Evolutionary conservation across 768 basidiomycete species (phyloP).

Genomic region (Russula ochroleuca): DNA sequence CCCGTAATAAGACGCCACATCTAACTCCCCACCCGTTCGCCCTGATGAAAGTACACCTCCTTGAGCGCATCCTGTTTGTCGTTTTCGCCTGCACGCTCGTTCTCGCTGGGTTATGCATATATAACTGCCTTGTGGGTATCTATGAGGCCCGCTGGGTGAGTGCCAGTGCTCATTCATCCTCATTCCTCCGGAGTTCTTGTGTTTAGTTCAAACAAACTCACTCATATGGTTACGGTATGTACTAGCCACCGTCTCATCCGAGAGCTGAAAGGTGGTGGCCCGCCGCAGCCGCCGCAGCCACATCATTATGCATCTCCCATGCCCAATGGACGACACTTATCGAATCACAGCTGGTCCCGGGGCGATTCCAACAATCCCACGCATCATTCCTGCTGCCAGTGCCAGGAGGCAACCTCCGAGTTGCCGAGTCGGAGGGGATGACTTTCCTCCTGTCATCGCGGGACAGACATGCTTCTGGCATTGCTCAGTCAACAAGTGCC

Average conservation of each 20-base stretch:
- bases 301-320: conserved; percentile 1
- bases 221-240: no score
- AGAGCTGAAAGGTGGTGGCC: neutral
- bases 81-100: neutral
- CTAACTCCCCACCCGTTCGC: neutral
- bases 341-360: neutral
- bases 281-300: no score
- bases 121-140: neutral
- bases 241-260: neutral
- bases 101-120: neutral
- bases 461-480: conserved; percentile 6
- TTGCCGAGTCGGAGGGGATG: no score
- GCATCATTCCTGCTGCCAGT: neutral
- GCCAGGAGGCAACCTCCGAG: neutral
- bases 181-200: no score
- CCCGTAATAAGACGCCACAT: no score
- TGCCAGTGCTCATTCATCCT: no score
- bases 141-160: conserved; percentile 7
- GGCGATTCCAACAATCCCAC: neutral
- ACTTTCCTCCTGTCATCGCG: neutral
- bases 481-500: neutral
- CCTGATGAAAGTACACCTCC: neutral
- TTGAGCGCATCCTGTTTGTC: neutral
- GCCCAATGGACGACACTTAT: neutral
- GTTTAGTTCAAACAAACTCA: no score